A percentile compares a stretch with the other conserved stretches of the same genome.
Conservation (phyloP, 2,329 filamentous ascomycete genomes). For the Tolypocladium ovalisporum region DNA sequence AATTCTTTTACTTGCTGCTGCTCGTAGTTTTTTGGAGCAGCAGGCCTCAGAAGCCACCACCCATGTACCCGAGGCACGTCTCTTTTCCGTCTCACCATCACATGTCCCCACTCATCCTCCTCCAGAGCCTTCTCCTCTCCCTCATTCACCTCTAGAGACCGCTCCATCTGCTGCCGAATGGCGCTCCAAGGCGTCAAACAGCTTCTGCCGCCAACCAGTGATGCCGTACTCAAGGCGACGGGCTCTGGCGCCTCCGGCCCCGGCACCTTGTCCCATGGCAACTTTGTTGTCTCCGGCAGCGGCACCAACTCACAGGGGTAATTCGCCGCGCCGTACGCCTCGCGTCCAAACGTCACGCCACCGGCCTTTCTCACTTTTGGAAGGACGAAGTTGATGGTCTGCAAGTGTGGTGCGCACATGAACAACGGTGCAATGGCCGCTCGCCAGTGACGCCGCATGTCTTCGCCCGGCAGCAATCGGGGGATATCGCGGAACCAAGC, state of each 20-base stretch:
- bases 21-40: constrained; percentile 6
- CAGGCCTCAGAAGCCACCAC: constrained; percentile 11
- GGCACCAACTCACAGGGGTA: constrained; percentile 8
- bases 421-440: constrained; percentile 10
- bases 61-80: constrained; percentile 4
- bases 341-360: constrained; percentile 13
- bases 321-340: constrained; percentile 12
- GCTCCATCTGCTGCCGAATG: constrained; percentile 1
- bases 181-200: not conserved
- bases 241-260: constrained; percentile 1
- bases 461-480: constrained; percentile 9
- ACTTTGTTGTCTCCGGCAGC: constrained; percentile 9
- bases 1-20: constrained; percentile 9
- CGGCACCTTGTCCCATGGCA: constrained; percentile 13
- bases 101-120: not conserved
- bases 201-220: not conserved
- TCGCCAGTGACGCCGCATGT: constrained; percentile 11
- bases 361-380: constrained; percentile 14
- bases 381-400: constrained; percentile 15
- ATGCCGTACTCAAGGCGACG: not conserved
- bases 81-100: not conserved
- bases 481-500: constrained; percentile 16
- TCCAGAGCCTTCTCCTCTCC: not conserved
- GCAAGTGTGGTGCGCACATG: constrained; percentile 12
- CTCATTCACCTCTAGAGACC: not conserved